phyloP scores from a whole-genome alignment of 192 early-diverging fungal genomes.

The Coemansia sp. region DNA sequence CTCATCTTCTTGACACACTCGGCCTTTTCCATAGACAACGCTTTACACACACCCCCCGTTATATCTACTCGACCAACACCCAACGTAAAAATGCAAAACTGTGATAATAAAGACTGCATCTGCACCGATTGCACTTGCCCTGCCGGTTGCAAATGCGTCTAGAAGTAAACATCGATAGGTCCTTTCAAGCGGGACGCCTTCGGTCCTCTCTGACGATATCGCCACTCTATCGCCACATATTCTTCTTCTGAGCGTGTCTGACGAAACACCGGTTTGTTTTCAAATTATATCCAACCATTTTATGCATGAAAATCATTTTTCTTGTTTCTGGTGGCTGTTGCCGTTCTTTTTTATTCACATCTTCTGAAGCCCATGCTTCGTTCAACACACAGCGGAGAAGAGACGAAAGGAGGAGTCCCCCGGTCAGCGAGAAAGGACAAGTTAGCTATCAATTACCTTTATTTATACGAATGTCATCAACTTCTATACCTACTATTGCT shows the following conservation, averaged over 20 bases:
- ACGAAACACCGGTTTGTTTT: slow-evolving; percentile 6
- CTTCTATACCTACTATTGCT: not conserved
- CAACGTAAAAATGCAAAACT: slow-evolving; percentile 5
- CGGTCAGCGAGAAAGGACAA: slow-evolving; percentile 6
- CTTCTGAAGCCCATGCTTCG: slow-evolving; percentile 2
- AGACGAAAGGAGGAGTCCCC: not conserved
- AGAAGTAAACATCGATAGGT: not conserved
- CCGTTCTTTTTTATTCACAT: slow-evolving; percentile 4
- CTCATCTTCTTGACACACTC: not conserved
- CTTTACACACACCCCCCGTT: not conserved
- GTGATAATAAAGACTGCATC: not conserved
- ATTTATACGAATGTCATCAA: not conserved
- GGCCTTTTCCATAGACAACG: not conserved
- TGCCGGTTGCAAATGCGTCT: not conserved
- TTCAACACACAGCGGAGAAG: slow-evolving; percentile 1
- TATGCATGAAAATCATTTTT: not conserved
- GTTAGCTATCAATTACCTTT: not conserved
- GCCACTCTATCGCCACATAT: not conserved
- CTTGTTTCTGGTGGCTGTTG: not conserved
- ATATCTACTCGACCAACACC: not conserved
- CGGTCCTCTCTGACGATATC: not conserved
- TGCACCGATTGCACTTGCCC: slow-evolving; percentile 8
- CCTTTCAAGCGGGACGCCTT: not conserved
- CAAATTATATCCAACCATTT: not conserved
- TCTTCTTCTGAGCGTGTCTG: not conserved